phyloP scores from a whole-genome alignment of 768 basidiomycete genomes.

The Suillus plorans region DNA sequence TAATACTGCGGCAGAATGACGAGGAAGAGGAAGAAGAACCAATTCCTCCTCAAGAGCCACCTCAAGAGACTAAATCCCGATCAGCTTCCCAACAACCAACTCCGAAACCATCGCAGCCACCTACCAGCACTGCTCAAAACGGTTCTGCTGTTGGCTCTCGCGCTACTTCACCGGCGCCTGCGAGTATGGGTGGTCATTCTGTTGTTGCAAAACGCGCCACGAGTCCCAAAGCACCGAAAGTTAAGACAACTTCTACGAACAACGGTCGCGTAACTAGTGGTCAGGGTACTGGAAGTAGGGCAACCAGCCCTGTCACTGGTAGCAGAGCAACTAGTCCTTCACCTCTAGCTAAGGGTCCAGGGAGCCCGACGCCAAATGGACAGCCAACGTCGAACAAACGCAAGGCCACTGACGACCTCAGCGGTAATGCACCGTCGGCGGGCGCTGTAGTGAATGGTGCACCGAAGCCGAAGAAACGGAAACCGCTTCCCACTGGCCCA shows the following conservation, averaged over 20 bases:
- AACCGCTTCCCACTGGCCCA: constrained; percentile 36
- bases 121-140: constrained; percentile 29
- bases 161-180: constrained; percentile 51
- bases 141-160: constrained; percentile 42
- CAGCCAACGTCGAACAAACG: constrained; percentile 55
- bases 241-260: constrained; percentile 40
- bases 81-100: constrained; percentile 38
- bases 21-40: constrained; percentile 72
- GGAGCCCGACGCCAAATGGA: constrained; percentile 37
- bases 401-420: constrained; percentile 48
- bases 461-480: constrained; percentile 58
- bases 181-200: constrained; percentile 71
- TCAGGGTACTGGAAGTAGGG: constrained; percentile 45
- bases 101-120: constrained; percentile 34
- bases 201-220: constrained; percentile 83
- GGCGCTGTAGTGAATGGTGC: constrained; percentile 17
- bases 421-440: constrained; percentile 11
- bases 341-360: constrained; percentile 18
- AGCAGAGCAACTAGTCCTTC: constrained; percentile 37
- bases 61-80: constrained; percentile 47
- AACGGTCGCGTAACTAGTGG: constrained; percentile 55
- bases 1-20: constrained; percentile 46
- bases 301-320: constrained; percentile 47
- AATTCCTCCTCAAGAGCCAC: constrained; percentile 39
- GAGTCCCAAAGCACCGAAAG: constrained; percentile 71